phyloP scores from a whole-genome alignment of 1,139 yeast species.

The Arxiozyma slooffiae region DNA sequence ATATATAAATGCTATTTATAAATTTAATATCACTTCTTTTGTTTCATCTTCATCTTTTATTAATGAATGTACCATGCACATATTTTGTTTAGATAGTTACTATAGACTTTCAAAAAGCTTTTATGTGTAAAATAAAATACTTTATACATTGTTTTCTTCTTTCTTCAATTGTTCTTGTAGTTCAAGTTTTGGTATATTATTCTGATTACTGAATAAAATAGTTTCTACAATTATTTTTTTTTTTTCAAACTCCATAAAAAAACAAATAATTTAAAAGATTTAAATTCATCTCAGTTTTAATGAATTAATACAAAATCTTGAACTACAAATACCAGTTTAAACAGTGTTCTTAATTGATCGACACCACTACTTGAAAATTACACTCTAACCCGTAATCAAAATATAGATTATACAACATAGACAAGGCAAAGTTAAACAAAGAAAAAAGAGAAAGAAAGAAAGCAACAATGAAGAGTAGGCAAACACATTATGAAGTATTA shows the following conservation, averaged over 20 bases:
- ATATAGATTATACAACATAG: neutral
- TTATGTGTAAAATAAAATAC: too few species aligned
- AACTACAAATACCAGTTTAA: neutral
- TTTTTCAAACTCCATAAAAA: neutral
- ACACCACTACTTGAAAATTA: neutral
- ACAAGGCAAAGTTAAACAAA: neutral
- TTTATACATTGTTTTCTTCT: neutral
- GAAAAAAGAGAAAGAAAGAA: too few species aligned
- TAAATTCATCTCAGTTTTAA: neutral
- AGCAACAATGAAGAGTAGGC: neutral
- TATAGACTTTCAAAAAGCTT: neutral
- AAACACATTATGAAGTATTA: conserved; percentile 43
- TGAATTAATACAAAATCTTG: neutral
- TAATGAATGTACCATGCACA: neutral
- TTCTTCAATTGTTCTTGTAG: neutral
- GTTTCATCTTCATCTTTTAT: neutral
- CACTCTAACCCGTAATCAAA: neutral
- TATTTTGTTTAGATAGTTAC: neutral
- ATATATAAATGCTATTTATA: neutral
- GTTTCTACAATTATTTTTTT: neutral
- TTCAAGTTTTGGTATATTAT: too few species aligned
- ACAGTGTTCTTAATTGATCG: too few species aligned
- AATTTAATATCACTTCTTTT: neutral
- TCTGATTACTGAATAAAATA: too few species aligned
- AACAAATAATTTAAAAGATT: neutral